Conservation (phyloP, 2,329 filamentous ascomycete species). For the Claviceps humidiphila region DNA sequence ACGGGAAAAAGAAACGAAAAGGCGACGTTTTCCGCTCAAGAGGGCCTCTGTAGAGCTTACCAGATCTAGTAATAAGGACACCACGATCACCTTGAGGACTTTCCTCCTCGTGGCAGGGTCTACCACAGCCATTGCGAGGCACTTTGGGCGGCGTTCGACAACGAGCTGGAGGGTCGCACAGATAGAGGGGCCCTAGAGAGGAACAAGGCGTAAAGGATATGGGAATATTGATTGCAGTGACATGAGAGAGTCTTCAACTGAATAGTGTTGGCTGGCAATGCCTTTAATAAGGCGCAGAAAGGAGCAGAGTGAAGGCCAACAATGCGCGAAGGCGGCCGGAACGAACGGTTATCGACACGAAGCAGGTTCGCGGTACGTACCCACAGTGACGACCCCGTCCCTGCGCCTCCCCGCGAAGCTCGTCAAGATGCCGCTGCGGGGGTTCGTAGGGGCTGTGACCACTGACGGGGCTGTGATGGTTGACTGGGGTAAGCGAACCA, state of each 20-base stretch:
- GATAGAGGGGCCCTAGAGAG: too few species aligned
- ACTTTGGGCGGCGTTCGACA: background rate
- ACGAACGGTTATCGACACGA: background rate
- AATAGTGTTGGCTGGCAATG: too few species aligned
- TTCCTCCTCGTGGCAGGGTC: slow-evolving; percentile 53
- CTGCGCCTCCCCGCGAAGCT: too few species aligned
- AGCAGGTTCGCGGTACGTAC: background rate
- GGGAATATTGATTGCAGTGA: background rate
- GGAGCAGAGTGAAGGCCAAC: background rate
- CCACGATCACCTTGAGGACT: slow-evolving; percentile 76
- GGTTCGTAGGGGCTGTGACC: too few species aligned
- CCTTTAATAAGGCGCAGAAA: background rate
- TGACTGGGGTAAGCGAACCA: too few species aligned
- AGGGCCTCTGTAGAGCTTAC: slow-evolving; percentile 31
- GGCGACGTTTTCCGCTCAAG: background rate
- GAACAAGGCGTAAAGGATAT: too few species aligned
- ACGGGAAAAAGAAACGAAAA: background rate
- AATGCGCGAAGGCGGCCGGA: too few species aligned
- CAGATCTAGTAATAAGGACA: slow-evolving; percentile 79
- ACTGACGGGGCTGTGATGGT: too few species aligned
- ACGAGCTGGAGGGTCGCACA: background rate
- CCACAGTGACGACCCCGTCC: background rate
- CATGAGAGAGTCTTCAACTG: background rate
- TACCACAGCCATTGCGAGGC: slow-evolving; percentile 27
- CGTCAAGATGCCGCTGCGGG: too few species aligned